phyloP scores from a whole-genome alignment of 495 filamentous ascomycete species.

The Penicillium fimorum region DNA sequence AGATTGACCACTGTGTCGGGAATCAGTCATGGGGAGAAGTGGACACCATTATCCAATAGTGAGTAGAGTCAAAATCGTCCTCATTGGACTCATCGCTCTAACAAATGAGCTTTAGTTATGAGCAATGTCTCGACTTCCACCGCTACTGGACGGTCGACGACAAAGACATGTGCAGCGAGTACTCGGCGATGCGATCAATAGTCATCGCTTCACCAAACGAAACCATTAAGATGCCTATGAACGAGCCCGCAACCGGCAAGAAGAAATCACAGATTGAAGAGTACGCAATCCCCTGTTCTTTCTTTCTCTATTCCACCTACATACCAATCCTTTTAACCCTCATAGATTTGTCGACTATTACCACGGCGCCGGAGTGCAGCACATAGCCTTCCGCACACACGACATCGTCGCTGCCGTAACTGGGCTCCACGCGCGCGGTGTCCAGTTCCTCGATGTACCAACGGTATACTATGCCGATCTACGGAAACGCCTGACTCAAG shows the following conservation, averaged over 20 bases:
- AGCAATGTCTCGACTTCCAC: conserved; percentile 73
- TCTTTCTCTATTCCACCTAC: neutral
- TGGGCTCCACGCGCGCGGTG: conserved; percentile 63
- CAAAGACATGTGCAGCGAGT: conserved; percentile 73
- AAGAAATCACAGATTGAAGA: conserved; percentile 81
- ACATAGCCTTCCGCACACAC: conserved; percentile 73
- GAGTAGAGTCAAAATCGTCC: conserved; percentile 11
- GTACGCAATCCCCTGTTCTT: conserved; percentile 29
- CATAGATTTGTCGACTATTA: conserved; percentile 66
- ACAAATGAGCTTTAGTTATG: conserved; percentile 52
- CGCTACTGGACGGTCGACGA: conserved; percentile 88
- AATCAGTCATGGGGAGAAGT: conserved; percentile 81
- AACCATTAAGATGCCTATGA: conserved; percentile 85
- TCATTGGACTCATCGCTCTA: neutral
- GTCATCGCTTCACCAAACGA: conserved; percentile 74
- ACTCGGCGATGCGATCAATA: conserved; percentile 71
- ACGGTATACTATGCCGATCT: conserved; percentile 69
- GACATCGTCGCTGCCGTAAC: conserved; percentile 67
- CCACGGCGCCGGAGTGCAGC: conserved; percentile 73
- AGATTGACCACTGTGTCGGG: conserved; percentile 84
- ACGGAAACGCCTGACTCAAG: conserved; percentile 51
- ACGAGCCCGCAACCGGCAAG: conserved; percentile 77
- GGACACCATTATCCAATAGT: conserved; percentile 68
- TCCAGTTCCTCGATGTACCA: conserved; percentile 77
- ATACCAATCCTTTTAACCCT: neutral